Base-by-base conservation (phyloP, 805 yeast genomes). In the Barnettozyma pratensis region DNA sequence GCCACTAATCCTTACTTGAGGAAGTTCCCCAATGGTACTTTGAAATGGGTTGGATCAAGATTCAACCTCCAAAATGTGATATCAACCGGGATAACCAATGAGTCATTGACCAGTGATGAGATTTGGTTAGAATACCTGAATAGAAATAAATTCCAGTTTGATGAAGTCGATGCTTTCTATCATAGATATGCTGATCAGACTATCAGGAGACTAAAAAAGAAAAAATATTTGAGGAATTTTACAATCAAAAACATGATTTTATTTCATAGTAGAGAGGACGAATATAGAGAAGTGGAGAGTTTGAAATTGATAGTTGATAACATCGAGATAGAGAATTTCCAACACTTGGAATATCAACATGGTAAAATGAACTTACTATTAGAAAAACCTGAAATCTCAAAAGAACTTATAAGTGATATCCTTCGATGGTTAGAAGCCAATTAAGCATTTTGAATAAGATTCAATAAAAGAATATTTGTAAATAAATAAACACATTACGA, bases 391-490 rank as follows among this genome's bases (percentile, higher is more conserved):
- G 46, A 50, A 10, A 39, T 58, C 6, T 60, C 49, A 36, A 48
- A 48, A 10, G 42, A 45, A 19, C 46, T 57, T 4, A 42, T 49
- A 14, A 46, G 45, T 4, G 58, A 58, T 45, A 25, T 58, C 6
- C 32, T 54, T 6, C 30, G 46, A 35, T 60, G 63, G 63, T 35
- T 60, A 4, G 54, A 50, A 4, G 49, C 49, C 32, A 54, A 54
- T 8, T 55, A 14, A 38, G 10, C 6, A 11, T 8, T 12, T 9
- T 3, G 10, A 26, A 10, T 4, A 5, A 10, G 6, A 28, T n/a
- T 9, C n/a, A 39, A 11, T 9, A n/a, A 5, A 6, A 28, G n/a
- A 11, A 27, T 11, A 26, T 26, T 9, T 27, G 5, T 32, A 14
- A 34, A 28, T 4, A 14, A 28, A 29, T 29, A 28, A n/a, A 28